Conservation (phyloP, 805 yeast genomes). For the Spencermartinsiella europaea region DNA sequence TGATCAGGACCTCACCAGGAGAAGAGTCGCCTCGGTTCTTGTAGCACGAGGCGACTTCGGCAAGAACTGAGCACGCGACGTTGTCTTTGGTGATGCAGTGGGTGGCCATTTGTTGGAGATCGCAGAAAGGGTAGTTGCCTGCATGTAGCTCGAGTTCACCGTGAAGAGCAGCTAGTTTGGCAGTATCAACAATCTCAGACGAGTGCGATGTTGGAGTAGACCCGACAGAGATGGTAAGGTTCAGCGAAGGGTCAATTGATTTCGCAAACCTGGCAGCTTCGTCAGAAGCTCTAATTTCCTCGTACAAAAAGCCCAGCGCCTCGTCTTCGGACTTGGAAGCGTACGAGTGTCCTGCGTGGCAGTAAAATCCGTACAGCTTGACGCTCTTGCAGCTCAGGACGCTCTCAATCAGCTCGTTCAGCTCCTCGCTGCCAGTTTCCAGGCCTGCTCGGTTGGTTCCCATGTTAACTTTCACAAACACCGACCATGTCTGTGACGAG, state of each 20-base stretch:
- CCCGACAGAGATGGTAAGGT: slow-evolving; percentile 61
- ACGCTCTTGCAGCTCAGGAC: slow-evolving; percentile 31
- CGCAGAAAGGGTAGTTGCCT: slow-evolving; percentile 73
- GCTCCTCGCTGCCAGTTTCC: slow-evolving; percentile 30
- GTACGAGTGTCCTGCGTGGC: slow-evolving; percentile 79
- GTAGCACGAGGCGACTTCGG: slow-evolving; percentile 56
- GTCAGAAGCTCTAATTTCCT: slow-evolving; percentile 55
- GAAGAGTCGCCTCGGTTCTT: slow-evolving; percentile 45
- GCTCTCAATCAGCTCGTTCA: slow-evolving; percentile 36
- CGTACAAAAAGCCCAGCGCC: slow-evolving; percentile 46
- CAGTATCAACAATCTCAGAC: slow-evolving; percentile 26
- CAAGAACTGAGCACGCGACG: slow-evolving; percentile 50
- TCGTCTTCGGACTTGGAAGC: slow-evolving; percentile 39
- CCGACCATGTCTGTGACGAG: slow-evolving; percentile 47
- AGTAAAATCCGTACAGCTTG: slow-evolving; percentile 61
- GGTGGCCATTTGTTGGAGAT: slow-evolving; percentile 72
- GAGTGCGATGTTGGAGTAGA: slow-evolving; percentile 80
- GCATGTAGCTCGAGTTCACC: slow-evolving; percentile 65
- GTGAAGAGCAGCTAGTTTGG: slow-evolving; percentile 8
- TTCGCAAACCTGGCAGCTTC: slow-evolving; percentile 42
- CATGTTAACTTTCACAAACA: slow-evolving; percentile 64
- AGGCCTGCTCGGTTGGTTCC: slow-evolving; percentile 72
- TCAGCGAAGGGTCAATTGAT: slow-evolving; percentile 34
- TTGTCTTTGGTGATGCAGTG: slow-evolving; percentile 44
- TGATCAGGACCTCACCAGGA: slow-evolving; percentile 60